These are phyloP conservation scores for Penicillium chermesinum DNA, from an alignment of 495 filamentous ascomycete species.

Conservation along the genomic window DNA sequence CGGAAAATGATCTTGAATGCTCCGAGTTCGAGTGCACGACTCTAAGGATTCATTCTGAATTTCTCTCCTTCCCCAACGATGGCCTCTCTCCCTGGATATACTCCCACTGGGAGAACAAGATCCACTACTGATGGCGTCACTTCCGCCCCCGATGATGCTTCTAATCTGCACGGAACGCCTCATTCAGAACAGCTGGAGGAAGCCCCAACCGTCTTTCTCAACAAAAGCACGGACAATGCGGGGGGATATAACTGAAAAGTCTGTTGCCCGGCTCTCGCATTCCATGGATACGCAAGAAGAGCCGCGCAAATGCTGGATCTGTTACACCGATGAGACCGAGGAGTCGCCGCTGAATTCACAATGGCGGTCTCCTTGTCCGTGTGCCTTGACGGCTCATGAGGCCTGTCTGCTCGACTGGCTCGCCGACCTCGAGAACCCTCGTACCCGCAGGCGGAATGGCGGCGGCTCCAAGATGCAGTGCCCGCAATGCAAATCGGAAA, in stretches of 20 bases:
- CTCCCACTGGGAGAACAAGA: conserved; percentile 26
- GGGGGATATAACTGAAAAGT: conserved; percentile 14
- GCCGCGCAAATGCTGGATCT: conserved; percentile 85
- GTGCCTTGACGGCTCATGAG: conserved; percentile 85
- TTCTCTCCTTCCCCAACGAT: conserved; percentile 20
- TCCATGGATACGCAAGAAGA: conserved; percentile 27
- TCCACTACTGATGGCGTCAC: conserved; percentile 26
- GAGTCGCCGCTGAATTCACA: conserved; percentile 58
- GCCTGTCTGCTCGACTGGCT: conserved; percentile 88
- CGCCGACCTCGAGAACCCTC: conserved; percentile 67
- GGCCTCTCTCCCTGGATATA: conserved; percentile 36
- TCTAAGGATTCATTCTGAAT: not conserved
- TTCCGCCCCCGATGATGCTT: conserved; percentile 17
- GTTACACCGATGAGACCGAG: conserved; percentile 79
- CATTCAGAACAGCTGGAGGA: conserved; percentile 27
- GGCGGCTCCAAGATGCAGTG: conserved; percentile 60
- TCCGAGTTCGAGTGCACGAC: not conserved
- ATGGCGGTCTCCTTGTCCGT: conserved; percentile 86
- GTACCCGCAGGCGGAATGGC: conserved; percentile 45
- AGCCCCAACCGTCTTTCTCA: conserved; percentile 40
- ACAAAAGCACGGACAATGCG: conserved; percentile 25
- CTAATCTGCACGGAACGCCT: conserved; percentile 5
- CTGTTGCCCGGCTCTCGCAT: conserved; percentile 12
- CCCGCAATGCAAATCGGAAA: conserved; percentile 81
- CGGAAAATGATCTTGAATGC: conserved; percentile 8